phyloP scores from a whole-genome alignment of 106 monocot genomes.

The Ottelia alismoides region DNA sequence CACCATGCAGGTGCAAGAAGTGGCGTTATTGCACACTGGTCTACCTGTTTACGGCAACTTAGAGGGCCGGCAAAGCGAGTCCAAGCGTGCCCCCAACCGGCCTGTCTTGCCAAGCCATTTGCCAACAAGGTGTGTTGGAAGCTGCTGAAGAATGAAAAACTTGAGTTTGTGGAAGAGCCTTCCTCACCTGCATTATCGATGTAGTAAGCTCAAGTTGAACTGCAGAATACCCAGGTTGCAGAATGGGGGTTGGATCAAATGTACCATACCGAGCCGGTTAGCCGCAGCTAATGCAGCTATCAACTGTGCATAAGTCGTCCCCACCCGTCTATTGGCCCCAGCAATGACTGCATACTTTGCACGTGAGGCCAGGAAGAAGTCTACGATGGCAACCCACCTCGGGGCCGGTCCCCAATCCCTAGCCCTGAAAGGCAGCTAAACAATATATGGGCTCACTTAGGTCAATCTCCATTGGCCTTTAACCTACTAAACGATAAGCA shows the following conservation, averaged over 20 bases:
- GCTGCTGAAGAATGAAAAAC: conserved; percentile 69
- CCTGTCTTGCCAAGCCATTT: conserved; percentile 38
- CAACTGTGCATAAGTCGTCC: conserved; percentile 92
- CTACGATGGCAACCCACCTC: conserved; percentile 95
- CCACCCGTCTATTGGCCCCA: conserved; percentile 92
- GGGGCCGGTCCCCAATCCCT: conserved; percentile 99
- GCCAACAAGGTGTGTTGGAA: conserved; percentile 58
- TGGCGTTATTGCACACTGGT: conserved; percentile 71
- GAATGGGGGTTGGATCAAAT: no score
- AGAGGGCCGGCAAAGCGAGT: conserved; percentile 61
- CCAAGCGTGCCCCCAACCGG: conserved; percentile 85
- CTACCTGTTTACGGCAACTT: conserved; percentile 57
- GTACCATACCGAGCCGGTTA: conserved; percentile 39
- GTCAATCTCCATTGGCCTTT: no score
- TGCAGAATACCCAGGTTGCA: no score
- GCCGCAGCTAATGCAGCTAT: conserved; percentile 85
- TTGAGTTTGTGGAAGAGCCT: conserved; percentile 6
- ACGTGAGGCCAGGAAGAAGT: conserved; percentile 90
- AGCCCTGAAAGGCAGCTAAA: no score
- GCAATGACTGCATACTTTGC: conserved; percentile 82
- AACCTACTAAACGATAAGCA: no score
- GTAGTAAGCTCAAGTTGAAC: no score
- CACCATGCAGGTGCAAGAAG: conserved; percentile 79
- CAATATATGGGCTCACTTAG: no score
- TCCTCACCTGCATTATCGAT: no score